Conservation (phyloP, 768 basidiomycete genomes). For the Tricholoma sp. region DNA sequence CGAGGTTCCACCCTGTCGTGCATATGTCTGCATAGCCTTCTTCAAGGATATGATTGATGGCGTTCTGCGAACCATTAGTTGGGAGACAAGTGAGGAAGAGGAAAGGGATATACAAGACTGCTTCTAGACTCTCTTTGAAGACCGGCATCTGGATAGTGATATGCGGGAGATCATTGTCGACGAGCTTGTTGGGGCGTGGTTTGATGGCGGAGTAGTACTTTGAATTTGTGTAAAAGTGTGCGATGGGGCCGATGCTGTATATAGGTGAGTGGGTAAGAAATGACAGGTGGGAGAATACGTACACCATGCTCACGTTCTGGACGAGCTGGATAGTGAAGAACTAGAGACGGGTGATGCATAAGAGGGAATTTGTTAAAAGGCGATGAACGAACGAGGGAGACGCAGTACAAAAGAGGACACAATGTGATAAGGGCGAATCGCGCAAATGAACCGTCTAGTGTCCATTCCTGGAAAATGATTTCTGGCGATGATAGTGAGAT, state of each 20-base stretch:
- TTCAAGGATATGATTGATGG: conserved; percentile 73
- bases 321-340: conserved; percentile 76
- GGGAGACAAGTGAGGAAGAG: background rate
- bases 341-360: conserved; percentile 33
- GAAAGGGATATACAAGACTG: conserved; percentile 50
- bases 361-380: conserved; percentile 13
- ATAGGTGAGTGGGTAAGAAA: background rate
- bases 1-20: conserved; percentile 76
- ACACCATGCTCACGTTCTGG: conserved; percentile 64
- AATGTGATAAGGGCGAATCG: conserved; percentile 63
- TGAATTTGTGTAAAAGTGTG: conserved; percentile 73
- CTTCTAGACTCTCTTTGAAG: conserved; percentile 72
- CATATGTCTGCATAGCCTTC: conserved; percentile 83
- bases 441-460: conserved; percentile 51
- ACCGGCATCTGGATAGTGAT: conserved; percentile 82
- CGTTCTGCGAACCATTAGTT: conserved; percentile 28
- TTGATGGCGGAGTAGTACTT: conserved; percentile 71
- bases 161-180: conserved; percentile 62
- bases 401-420: conserved; percentile 65
- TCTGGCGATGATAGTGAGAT: conserved; percentile 9
- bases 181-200: conserved; percentile 41
- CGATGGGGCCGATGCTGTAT: conserved; percentile 64
- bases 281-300: conserved; percentile 26
- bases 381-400: conserved; percentile 53
- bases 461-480: conserved; percentile 59